phyloP scores from a whole-genome alignment of 306 rosid genomes.

The Malus asiatica region DNA sequence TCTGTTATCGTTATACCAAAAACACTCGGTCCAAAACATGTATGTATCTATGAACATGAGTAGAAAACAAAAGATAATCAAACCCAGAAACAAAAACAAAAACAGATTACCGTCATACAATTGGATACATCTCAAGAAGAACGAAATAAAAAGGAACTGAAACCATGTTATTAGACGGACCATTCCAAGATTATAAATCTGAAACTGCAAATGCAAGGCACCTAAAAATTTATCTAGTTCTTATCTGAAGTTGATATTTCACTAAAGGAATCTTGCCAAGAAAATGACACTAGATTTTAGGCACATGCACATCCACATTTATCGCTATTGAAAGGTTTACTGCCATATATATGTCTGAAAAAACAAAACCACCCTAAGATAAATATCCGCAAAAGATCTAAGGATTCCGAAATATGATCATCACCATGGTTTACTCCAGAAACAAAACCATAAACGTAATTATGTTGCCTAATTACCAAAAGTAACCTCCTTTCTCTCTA shows the following conservation, averaged over 20 bases:
- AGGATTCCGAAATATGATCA: background rate
- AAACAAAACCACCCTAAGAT: background rate
- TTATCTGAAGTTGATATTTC: background rate
- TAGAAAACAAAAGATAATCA: background rate
- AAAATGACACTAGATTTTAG: background rate
- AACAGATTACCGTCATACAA: too few species aligned
- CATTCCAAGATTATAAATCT: background rate
- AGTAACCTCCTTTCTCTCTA: background rate
- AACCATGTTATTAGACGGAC: background rate
- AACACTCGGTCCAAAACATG: background rate
- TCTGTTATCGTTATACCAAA: background rate
- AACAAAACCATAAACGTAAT: background rate
- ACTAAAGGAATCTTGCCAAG: background rate
- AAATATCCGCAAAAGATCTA: background rate
- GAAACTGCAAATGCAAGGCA: background rate
- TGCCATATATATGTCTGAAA: background rate
- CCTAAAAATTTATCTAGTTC: background rate
- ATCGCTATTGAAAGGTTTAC: background rate
- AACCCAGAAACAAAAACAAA: background rate
- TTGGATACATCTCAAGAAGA: background rate
- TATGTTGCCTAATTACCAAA: background rate
- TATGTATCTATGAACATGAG: background rate
- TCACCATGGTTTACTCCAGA: background rate
- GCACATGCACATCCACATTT: background rate
- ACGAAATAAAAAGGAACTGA: background rate